These are phyloP conservation scores for Globisporangium cederbergense DNA, from an alignment of 352 stramenopile species.

Conservation along the genomic window DNA sequence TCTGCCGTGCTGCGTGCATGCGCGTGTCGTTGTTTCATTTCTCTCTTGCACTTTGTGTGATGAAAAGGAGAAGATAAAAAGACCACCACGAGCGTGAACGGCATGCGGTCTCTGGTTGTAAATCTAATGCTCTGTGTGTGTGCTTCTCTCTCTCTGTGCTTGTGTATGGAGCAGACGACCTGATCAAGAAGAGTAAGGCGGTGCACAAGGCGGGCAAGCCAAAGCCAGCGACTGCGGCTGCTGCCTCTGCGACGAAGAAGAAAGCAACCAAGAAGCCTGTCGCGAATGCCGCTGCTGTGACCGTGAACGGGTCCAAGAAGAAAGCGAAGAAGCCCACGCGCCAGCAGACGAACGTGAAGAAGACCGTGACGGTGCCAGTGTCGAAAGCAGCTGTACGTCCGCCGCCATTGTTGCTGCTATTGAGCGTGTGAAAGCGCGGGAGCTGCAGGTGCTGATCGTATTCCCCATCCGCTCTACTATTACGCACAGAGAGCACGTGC, in stretches of 20 bases:
- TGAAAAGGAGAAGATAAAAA: neutral
- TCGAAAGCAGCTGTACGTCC: constrained; percentile 54
- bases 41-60: neutral
- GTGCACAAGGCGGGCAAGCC: constrained; percentile 22
- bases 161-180: constrained; percentile 23
- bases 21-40: neutral
- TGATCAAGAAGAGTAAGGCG: constrained; percentile 39
- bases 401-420: neutral
- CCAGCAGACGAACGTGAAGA: constrained; percentile 71
- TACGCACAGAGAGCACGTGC: constrained; percentile 32
- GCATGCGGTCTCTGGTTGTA: neutral
- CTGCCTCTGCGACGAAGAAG: constrained; percentile 1
- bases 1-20: neutral
- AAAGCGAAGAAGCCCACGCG: constrained; percentile 24
- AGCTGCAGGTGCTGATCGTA: neutral
- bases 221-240: constrained; percentile 7
- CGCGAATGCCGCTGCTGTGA: neutral
- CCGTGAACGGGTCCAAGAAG: constrained; percentile 11
- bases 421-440: neutral
- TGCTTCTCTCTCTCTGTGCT: neutral
- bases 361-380: constrained; percentile 63
- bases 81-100: neutral
- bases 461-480: neutral
- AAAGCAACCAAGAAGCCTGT: constrained; percentile 12
- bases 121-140: neutral